Conservation (phyloP, 2,329 filamentous ascomycete genomes). For the Neofusicoccum umdonicola region DNA sequence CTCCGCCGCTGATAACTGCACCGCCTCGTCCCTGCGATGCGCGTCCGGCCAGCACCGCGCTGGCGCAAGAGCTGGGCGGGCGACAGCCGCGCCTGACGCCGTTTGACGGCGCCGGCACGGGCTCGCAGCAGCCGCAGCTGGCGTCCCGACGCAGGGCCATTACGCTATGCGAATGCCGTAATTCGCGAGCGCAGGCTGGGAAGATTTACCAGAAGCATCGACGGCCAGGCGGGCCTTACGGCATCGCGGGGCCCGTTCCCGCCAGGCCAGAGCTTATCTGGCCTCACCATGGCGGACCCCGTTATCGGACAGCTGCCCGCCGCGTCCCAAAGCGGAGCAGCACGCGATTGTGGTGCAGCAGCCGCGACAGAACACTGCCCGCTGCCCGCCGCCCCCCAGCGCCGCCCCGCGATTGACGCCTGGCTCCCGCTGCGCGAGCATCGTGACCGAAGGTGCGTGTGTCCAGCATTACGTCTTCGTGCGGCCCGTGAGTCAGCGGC, state of each 20-base stretch:
- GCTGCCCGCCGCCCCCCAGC: neutral
- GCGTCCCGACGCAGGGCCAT: neutral
- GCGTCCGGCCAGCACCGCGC: neutral
- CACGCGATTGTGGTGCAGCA: neutral
- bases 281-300: neutral
- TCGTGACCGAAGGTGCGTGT: neutral
- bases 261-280: conserved; percentile 1
- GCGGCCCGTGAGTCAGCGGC: neutral
- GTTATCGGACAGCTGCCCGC: conserved; percentile 7
- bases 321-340: neutral
- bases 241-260: conserved; percentile 1
- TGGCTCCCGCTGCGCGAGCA: neutral
- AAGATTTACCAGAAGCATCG: conserved; percentile 7
- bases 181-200: neutral
- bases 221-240: neutral
- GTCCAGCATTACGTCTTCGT: conserved; percentile 4
- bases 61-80: neutral
- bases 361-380: neutral
- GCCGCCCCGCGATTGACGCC: conserved; percentile 3
- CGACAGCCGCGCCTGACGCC: too few relatives aligned
- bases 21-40: neutral
- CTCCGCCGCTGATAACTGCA: too few relatives aligned
- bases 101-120: neutral
- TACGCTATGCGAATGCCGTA: conserved; percentile 12
- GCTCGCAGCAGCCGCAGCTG: neutral